Evolutionary conservation across 2,329 filamentous ascomycete genomes (phyloP).

Genomic region (Fusarium miscanthi): DNA sequence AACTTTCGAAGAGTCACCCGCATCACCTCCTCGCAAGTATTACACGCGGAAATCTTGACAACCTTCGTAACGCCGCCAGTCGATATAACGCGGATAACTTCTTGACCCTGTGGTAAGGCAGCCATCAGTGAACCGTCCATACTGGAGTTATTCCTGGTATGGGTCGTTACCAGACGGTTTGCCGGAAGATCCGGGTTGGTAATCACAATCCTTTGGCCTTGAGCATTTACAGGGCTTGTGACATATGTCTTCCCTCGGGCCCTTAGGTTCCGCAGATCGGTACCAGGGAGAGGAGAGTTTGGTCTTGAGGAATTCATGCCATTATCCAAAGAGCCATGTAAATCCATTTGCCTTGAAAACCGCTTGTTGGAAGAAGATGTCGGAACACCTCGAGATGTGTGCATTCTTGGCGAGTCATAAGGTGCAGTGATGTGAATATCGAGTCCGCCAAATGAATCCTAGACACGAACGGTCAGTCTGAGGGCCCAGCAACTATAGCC

Average conservation of each 20-base stretch:
- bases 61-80: conserved; percentile 93
- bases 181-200: conserved; percentile 72
- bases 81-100: conserved; percentile 92
- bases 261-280: conserved; percentile 65
- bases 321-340: conserved; percentile 55
- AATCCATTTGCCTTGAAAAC: conserved; percentile 71
- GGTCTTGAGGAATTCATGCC: conserved; percentile 73
- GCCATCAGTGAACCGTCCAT: conserved; percentile 89
- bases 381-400: conserved; percentile 63
- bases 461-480: conserved; percentile 13
- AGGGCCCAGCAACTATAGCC: background rate
- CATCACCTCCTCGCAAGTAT: conserved; percentile 92
- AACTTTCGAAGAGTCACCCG: conserved; percentile 90
- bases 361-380: conserved; percentile 63
- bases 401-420: conserved; percentile 64
- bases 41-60: conserved; percentile 91
- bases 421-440: conserved; percentile 67
- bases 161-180: conserved; percentile 71
- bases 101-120: conserved; percentile 84
- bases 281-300: conserved; percentile 69
- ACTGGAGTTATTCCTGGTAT: conserved; percentile 84
- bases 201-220: conserved; percentile 33
- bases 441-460: conserved; percentile 87
- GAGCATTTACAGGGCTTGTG: conserved; percentile 29
- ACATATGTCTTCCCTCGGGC: conserved; percentile 62